Conservation (phyloP, 495 filamentous ascomycete genomes). For the Aspergillus leporis region DNA sequence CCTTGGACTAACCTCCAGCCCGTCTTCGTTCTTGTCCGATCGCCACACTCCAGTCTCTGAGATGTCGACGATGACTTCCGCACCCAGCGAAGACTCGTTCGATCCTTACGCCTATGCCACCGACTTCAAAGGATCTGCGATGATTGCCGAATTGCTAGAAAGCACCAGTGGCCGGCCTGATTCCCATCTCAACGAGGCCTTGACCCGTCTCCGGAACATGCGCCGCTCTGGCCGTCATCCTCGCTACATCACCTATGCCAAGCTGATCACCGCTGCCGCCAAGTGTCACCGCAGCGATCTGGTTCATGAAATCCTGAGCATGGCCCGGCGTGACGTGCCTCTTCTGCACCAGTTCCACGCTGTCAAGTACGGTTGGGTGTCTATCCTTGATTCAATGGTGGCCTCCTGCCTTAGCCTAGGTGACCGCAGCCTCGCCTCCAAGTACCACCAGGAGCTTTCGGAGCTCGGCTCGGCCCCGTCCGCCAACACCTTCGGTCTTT, state of each 20-base stretch:
- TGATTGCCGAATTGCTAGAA: slow-evolving; percentile 87
- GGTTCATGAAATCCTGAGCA: slow-evolving; percentile 80
- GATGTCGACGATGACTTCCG: slow-evolving; percentile 36
- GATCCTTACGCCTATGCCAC: slow-evolving; percentile 89
- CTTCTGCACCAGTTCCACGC: slow-evolving; percentile 75
- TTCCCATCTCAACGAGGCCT: slow-evolving; percentile 74
- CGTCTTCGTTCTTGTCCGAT: slow-evolving; percentile 32
- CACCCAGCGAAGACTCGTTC: slow-evolving; percentile 70
- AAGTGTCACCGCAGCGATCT: slow-evolving; percentile 76
- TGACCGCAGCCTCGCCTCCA: slow-evolving; percentile 72
- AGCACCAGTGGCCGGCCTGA: slow-evolving; percentile 63
- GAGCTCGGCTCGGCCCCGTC: slow-evolving; percentile 87
- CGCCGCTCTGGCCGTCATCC: slow-evolving; percentile 89
- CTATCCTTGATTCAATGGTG: slow-evolving; percentile 94
- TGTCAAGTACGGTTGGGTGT: slow-evolving; percentile 91
- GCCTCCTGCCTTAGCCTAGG: slow-evolving; percentile 86
- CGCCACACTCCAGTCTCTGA: slow-evolving; percentile 45
- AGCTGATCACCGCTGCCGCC: slow-evolving; percentile 87
- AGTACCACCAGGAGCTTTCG: slow-evolving; percentile 87
- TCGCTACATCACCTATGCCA: slow-evolving; percentile 92
- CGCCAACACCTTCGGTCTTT: slow-evolving; percentile 95
- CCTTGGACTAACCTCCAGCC: slow-evolving; percentile 42
- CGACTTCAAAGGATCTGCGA: slow-evolving; percentile 86
- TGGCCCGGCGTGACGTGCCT: slow-evolving; percentile 86
- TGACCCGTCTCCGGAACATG: slow-evolving; percentile 85